phyloP scores from a whole-genome alignment of 768 basidiomycete species.

The Mycena metata region DNA sequence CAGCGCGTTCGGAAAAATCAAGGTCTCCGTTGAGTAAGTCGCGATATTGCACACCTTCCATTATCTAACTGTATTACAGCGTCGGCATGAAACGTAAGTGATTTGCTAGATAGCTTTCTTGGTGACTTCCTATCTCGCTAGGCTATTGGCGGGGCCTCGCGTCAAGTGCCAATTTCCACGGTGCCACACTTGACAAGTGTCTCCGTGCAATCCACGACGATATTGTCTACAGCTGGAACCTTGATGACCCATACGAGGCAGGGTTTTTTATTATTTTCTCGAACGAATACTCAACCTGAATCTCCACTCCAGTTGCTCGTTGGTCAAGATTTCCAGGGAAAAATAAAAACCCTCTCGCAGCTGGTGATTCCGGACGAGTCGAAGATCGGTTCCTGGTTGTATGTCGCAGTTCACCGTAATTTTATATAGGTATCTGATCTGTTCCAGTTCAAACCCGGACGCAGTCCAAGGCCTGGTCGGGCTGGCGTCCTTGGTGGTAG shows the following conservation, averaged over 20 bases:
- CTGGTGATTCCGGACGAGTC: background rate
- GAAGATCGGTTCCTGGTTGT: slow-evolving; percentile 2
- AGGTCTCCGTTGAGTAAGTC: slow-evolving; percentile 5
- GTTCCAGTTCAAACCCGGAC: background rate
- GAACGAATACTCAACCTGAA: background rate
- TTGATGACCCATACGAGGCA: background rate
- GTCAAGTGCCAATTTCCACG: background rate
- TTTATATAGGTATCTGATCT: background rate
- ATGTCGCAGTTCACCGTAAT: background rate
- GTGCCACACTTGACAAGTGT: background rate
- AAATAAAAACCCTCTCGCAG: background rate
- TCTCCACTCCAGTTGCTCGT: background rate
- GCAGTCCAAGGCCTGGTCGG: background rate
- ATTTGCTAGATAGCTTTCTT: background rate
- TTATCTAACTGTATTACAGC: slow-evolving; percentile 6
- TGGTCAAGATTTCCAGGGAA: background rate
- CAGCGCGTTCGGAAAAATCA: slow-evolving; percentile 15
- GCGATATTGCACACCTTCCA: background rate
- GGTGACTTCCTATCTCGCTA: background rate
- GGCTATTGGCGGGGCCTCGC: background rate
- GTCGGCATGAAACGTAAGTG: slow-evolving; percentile 13
- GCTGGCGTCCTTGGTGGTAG: background rate
- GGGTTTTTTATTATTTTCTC: background rate
- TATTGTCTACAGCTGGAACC: background rate
- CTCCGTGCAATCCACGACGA: background rate